These are phyloP conservation scores for Fusarium albosuccineum DNA, from an alignment of 2,329 filamentous ascomycete species.

Conservation along the genomic window DNA sequence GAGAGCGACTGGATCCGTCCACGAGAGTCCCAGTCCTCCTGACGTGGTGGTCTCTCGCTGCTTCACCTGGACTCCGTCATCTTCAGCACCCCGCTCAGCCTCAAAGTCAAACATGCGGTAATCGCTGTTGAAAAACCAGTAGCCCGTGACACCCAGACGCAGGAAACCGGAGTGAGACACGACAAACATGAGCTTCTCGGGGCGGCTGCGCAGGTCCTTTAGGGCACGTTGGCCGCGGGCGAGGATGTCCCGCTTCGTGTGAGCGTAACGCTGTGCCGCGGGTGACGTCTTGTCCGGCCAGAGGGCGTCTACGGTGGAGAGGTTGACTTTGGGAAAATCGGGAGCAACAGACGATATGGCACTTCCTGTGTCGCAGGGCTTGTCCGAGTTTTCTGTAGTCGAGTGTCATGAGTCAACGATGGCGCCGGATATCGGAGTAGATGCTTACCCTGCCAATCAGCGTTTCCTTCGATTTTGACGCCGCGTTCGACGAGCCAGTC, in stretches of 20 bases:
- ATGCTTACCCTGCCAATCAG: conserved; percentile 72
- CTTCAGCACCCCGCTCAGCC: conserved; percentile 22
- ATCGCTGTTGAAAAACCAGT: conserved; percentile 72
- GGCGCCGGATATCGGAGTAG: not conserved
- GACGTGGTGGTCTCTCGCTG: conserved; percentile 60
- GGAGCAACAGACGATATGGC: conserved; percentile 56
- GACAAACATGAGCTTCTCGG: conserved; percentile 73
- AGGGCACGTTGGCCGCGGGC: conserved; percentile 66
- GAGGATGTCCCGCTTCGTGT: conserved; percentile 65
- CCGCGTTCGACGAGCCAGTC: conserved; percentile 69
- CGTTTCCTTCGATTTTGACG: conserved; percentile 67
- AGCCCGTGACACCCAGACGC: conserved; percentile 67
- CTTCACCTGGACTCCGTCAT: conserved; percentile 51
- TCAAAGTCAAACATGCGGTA: conserved; percentile 73
- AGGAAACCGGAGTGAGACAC: conserved; percentile 76
- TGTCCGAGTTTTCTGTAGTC: conserved; percentile 62
- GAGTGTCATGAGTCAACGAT: not conserved
- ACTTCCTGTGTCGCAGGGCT: conserved; percentile 73
- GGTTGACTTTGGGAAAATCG: conserved; percentile 70
- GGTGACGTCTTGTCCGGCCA: conserved; percentile 73
- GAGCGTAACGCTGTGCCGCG: conserved; percentile 62
- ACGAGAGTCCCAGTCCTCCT: conserved; percentile 54
- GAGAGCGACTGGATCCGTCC: conserved; percentile 53
- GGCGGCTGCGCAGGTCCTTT: conserved; percentile 62
- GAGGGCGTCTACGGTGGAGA: conserved; percentile 67